Conservation (phyloP, 768 basidiomycete genomes). For the Hypholoma sublateritium region DNA sequence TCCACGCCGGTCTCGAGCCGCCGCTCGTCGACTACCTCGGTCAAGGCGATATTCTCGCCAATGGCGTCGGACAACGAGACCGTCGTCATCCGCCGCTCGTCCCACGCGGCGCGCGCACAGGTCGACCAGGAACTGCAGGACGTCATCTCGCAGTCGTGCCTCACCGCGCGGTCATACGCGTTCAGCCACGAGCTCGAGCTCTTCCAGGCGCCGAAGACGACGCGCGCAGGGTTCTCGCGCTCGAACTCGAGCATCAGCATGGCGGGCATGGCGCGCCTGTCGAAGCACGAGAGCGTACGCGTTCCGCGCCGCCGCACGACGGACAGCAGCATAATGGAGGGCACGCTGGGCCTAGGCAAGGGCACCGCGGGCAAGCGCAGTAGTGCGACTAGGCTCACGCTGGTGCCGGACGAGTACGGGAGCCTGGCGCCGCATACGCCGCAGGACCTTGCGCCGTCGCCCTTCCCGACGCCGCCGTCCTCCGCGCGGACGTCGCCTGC, state of each 20-base stretch:
- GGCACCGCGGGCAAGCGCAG: slow-evolving; percentile 24
- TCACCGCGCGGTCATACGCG: slow-evolving; percentile 67
- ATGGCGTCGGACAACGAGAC: slow-evolving; percentile 53
- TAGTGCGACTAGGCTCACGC: slow-evolving; percentile 35
- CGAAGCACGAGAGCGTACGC: slow-evolving; percentile 69
- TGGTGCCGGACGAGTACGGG: slow-evolving; percentile 26
- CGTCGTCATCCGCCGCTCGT: slow-evolving; percentile 67
- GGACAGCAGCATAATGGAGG: slow-evolving; percentile 31
- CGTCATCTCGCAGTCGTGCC: slow-evolving; percentile 73
- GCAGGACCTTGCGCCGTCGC: slow-evolving; percentile 9
- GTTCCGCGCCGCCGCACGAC: slow-evolving; percentile 60
- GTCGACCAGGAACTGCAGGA: slow-evolving; percentile 81
- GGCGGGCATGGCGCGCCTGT: slow-evolving; percentile 61
- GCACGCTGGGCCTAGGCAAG: slow-evolving; percentile 19
- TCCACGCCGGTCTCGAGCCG: slow-evolving; percentile 40
- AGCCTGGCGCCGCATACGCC: slow-evolving; percentile 8
- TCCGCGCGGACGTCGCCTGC: slow-evolving; percentile 35
- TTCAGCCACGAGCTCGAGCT: slow-evolving; percentile 56
- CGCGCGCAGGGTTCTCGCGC: slow-evolving; percentile 45
- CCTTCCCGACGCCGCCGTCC: slow-evolving; percentile 32
- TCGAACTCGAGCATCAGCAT: slow-evolving; percentile 62
- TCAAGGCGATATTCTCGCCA: slow-evolving; percentile 59
- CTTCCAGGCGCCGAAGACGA: slow-evolving; percentile 44
- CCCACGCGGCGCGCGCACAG: slow-evolving; percentile 60
- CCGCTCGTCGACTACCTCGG: slow-evolving; percentile 63